phyloP scores from a whole-genome alignment of 306 rosid species.

The Prinsepia uniflora region DNA sequence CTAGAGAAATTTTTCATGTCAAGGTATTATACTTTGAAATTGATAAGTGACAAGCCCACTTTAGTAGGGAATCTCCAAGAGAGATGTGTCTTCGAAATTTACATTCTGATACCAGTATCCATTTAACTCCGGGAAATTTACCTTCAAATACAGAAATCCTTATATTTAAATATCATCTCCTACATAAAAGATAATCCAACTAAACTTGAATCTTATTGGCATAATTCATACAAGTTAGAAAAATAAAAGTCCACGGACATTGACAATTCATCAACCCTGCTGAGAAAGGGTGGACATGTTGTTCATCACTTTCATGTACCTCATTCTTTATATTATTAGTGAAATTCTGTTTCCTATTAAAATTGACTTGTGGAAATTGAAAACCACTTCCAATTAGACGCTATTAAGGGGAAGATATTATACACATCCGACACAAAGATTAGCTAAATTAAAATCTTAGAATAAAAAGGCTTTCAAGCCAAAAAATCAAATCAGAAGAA shows the following conservation, averaged over 20 bases:
- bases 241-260: background rate
- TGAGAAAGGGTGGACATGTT: background rate
- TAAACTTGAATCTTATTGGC: background rate
- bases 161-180: background rate
- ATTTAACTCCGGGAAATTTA: background rate
- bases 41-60: background rate
- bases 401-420: background rate
- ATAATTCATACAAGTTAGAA: background rate
- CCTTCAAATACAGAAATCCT: background rate
- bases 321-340: background rate
- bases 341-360: background rate
- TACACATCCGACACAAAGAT: background rate
- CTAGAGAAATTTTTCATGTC: background rate
- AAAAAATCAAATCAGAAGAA: background rate
- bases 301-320: background rate
- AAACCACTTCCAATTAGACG: background rate
- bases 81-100: background rate
- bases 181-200: background rate
- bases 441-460: background rate
- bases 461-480: background rate
- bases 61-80: background rate
- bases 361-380: background rate
- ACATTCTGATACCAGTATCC: background rate
- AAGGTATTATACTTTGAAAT: background rate
- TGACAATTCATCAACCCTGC: background rate